Percentiles rank a stretch among this genome's conserved stretches.
These are phyloP conservation scores for Rhododendron mucronatum DNA, from an alignment of 148 eudicot species.

Conservation along the genomic window DNA sequence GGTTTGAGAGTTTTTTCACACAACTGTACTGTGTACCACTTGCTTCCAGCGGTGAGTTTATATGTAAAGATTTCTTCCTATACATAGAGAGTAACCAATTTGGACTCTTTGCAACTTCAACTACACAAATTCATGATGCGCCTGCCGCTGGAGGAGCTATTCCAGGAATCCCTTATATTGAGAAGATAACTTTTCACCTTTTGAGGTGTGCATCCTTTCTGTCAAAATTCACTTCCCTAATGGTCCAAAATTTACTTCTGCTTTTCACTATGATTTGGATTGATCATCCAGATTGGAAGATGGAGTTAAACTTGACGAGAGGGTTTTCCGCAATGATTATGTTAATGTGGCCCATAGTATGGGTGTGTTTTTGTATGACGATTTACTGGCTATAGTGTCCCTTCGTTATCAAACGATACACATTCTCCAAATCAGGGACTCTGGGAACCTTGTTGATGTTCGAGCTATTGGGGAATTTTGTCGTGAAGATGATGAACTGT, in stretches of 20 bases:
- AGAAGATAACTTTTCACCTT: conserved; percentile 87
- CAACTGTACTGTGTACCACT: conserved; percentile 62
- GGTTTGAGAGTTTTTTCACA: conserved; percentile 85
- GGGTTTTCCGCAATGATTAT: conserved; percentile 84
- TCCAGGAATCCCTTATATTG: conserved; percentile 83
- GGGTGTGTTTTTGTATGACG: conserved; percentile 89
- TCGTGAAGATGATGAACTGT: conserved; percentile 94
- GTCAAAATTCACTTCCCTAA: background rate
- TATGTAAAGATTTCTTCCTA: conserved; percentile 93
- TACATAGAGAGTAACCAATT: conserved; percentile 63
- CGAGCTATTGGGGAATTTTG: conserved; percentile 88
- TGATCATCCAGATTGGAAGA: conserved; percentile 68
- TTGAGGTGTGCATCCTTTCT: conserved; percentile 49
- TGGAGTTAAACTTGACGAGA: conserved; percentile 76
- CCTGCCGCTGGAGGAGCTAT: conserved; percentile 75
- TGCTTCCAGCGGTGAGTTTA: conserved; percentile 73
- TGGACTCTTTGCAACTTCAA: conserved; percentile 95
- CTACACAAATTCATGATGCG: conserved; percentile 80
- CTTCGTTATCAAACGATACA: conserved; percentile 89
- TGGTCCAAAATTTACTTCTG: background rate
- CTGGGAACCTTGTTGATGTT: conserved; percentile 82
- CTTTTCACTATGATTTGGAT: conserved; percentile 12
- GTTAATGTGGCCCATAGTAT: conserved; percentile 72
- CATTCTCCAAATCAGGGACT: conserved; percentile 89
- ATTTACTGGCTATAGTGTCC: conserved; percentile 87